phyloP scores from a whole-genome alignment of 208 protist species.

The Novymonas esmeraldas region DNA sequence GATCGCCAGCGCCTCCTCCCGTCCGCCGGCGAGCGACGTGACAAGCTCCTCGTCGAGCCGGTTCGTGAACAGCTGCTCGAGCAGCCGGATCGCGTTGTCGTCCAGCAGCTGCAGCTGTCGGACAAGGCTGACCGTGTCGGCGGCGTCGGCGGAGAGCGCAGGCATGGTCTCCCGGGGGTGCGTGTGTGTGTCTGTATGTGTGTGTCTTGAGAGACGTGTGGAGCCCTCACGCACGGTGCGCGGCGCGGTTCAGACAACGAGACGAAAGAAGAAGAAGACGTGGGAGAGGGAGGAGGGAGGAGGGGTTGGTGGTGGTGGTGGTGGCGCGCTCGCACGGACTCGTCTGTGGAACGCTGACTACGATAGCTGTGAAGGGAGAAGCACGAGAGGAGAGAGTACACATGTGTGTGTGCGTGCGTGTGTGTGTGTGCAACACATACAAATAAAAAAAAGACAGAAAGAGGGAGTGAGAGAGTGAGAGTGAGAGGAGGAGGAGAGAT shows the following conservation, averaged over 20 bases:
- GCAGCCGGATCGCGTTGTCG: conserved; percentile 52
- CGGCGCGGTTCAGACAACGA: neutral
- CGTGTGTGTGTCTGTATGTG: neutral
- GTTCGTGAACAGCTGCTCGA: conserved; percentile 85
- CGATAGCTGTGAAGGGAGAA: too few species aligned
- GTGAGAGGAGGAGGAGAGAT: too few species aligned
- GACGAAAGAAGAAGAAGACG: neutral
- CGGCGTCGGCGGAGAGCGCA: conserved; percentile 61
- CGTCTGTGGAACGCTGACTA: too few species aligned
- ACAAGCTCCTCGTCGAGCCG: conserved; percentile 59
- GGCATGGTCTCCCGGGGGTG: conserved; percentile 38
- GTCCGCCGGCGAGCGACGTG: conserved; percentile 54
- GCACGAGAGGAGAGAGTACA: too few species aligned
- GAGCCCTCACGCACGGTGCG: neutral
- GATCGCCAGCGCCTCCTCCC: conserved; percentile 54
- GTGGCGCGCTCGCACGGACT: neutral
- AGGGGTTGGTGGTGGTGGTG: neutral
- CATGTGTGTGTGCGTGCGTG: neutral
- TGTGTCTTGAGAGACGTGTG: neutral
- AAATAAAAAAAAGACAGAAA: too few species aligned
- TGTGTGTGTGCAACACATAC: neutral
- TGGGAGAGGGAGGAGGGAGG: neutral
- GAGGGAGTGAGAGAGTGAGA: too few species aligned
- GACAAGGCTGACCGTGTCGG: conserved; percentile 65
- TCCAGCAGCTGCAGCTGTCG: conserved; percentile 70